Conservation (phyloP, 2,329 filamentous ascomycete species). For the Cordyceps farinosa region DNA sequence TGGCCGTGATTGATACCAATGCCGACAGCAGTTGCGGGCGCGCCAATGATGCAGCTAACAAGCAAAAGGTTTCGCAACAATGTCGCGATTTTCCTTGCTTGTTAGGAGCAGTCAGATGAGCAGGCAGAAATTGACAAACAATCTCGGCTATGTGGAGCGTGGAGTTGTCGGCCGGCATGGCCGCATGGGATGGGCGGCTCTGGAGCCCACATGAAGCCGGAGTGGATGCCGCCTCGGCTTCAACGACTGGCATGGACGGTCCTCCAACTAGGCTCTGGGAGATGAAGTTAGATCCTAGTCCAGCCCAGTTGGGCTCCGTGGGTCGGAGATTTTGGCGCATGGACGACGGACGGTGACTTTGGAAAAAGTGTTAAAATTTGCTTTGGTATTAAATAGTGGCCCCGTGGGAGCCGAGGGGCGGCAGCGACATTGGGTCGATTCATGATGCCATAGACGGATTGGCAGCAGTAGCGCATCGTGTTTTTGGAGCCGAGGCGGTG, state of each 20-base stretch:
- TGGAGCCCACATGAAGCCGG: slow-evolving; percentile 5
- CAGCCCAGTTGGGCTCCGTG: not conserved
- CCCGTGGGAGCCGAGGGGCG: not conserved
- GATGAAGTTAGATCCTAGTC: not conserved
- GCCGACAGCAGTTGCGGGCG: not conserved
- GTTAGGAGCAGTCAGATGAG: not conserved
- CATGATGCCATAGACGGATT: not conserved
- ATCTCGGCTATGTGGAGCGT: not conserved
- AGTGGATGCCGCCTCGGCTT: slow-evolving; percentile 5
- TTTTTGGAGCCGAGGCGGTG: not conserved
- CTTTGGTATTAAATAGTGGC: not conserved
- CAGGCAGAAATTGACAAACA: not conserved
- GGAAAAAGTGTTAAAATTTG: not conserved
- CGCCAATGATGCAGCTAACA: not conserved
- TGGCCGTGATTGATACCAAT: not conserved
- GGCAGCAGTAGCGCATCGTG: slow-evolving; percentile 7
- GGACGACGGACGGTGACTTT: not conserved
- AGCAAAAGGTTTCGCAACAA: not conserved
- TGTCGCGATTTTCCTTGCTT: not conserved
- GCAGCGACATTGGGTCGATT: not conserved
- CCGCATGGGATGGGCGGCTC: not conserved
- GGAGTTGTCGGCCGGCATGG: not conserved
- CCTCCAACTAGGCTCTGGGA: not conserved
- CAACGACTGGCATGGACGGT: not conserved
- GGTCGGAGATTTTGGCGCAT: not conserved